Evolutionary conservation across 2,329 filamentous ascomycete genomes (phyloP).

Genomic region (Colletotrichum plurivorum): DNA sequence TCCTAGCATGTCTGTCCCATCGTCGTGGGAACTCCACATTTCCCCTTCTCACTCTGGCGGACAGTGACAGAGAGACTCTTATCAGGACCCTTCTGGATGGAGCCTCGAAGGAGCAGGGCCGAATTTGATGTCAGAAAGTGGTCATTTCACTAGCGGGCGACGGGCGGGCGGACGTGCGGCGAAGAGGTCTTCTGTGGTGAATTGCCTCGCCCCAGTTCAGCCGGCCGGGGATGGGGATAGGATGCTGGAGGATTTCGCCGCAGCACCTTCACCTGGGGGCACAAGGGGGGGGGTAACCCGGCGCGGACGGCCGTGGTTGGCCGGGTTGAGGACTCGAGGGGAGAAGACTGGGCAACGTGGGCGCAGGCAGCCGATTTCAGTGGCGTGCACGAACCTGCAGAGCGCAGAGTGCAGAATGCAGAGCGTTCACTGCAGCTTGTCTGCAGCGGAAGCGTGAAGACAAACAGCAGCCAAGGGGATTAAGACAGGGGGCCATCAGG

Average conservation of each 20-base stretch:
- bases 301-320: slow-evolving; percentile 24
- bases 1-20: slow-evolving; percentile 45
- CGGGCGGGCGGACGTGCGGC: slow-evolving; percentile 26
- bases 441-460: slow-evolving; percentile 13
- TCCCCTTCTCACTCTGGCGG: slow-evolving; percentile 31
- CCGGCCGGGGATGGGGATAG: slow-evolving; percentile 26
- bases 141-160: slow-evolving; percentile 36
- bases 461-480: neutral
- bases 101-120: slow-evolving; percentile 31
- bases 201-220: slow-evolving; percentile 25
- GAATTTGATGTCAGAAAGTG: slow-evolving; percentile 36
- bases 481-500: neutral
- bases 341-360: slow-evolving; percentile 20
- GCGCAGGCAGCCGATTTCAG: slow-evolving; percentile 12
- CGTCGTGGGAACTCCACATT: slow-evolving; percentile 49
- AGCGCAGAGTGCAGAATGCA: slow-evolving; percentile 10
- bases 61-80: slow-evolving; percentile 31
- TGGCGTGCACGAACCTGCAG: slow-evolving; percentile 28
- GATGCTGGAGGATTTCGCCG: slow-evolving; percentile 30
- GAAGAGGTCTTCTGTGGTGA: slow-evolving; percentile 12
- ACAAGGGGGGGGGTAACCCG: slow-evolving; percentile 31
- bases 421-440: neutral
- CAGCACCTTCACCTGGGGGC: slow-evolving; percentile 23
- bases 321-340: slow-evolving; percentile 10
- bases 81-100: slow-evolving; percentile 38